These are phyloP conservation scores for Strobilomyces confusus DNA, from an alignment of 768 basidiomycete species.

Conservation along the genomic window DNA sequence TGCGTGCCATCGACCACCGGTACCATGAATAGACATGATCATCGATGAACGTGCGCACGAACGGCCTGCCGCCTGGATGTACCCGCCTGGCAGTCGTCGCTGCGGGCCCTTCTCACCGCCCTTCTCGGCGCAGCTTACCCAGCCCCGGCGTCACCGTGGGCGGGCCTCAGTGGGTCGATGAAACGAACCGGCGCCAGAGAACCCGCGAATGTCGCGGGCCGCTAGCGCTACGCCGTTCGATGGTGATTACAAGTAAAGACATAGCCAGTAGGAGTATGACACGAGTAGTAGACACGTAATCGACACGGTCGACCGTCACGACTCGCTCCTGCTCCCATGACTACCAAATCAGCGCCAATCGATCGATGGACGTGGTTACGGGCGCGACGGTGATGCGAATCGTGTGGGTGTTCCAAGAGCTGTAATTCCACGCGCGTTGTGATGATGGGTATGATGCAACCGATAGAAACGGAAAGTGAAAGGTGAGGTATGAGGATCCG, in stretches of 20 bases:
- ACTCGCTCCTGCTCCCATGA: background rate
- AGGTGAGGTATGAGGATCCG: background rate
- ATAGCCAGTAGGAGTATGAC: background rate
- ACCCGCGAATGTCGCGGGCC: background rate
- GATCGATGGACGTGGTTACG: background rate
- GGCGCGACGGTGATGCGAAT: background rate
- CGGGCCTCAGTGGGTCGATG: background rate
- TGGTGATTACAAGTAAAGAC: conserved; percentile 1
- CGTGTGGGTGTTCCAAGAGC: conserved; percentile 1
- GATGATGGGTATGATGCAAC: background rate
- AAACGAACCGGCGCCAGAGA: background rate
- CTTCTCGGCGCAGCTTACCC: no score
- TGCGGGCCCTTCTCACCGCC: no score
- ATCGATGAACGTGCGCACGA: no score
- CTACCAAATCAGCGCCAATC: background rate
- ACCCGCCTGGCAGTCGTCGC: no score
- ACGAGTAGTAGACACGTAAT: background rate
- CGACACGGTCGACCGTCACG: no score
- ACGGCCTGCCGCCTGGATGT: no score
- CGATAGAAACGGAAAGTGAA: background rate
- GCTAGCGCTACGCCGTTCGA: background rate
- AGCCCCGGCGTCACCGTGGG: no score
- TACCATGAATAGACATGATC: no score
- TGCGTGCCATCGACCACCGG: no score
- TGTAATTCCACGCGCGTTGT: conserved; percentile 2